Base-by-base conservation (phyloP, 352 stramenopile species). In the Pythium dissotocum region DNA sequence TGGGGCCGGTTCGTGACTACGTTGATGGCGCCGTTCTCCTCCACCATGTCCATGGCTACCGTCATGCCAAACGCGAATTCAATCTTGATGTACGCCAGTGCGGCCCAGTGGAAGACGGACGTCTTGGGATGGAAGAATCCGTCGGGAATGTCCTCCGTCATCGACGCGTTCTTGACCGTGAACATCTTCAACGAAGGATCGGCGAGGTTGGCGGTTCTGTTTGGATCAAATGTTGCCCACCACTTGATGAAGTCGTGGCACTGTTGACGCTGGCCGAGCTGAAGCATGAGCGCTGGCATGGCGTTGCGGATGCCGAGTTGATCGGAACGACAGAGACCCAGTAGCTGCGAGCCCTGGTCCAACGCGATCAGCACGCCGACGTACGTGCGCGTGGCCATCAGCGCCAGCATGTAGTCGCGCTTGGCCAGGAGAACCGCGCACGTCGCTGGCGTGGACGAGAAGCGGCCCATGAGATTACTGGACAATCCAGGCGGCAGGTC, bases 181-280 rank as follows among this genome's bases (percentile, higher is more conserved):
- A 63, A 24, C 28, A 52, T 58, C 30, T 58, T 58, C 32, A 67
- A 32, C 16, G 26, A 21, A 1, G 48, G 26, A 13, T 71, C 30
- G 10, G 14, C 48, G 36, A 38, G 64, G 26, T 71, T 57, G 51
- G 10, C 64, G 38, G 10, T 14, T 8, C 56, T 40, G 42, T 59
- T 10, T 2, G 64, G 48, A 24, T 61, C 57, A 6, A 10, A 52
- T 24, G 57, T 58, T 2, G 57, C 53, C 52, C 53, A 68, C 58
- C 54, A 72, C 59, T 72, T 72, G 65, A 62, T 48, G 46, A 72
- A 72, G 65, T 72, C 65, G 60, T 67, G 68, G 53, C 58, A 63
- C 28, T 72, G 49, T 28, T 72, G 65, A 30, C 56, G 30, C 46
- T 61, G n/a, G 9, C 46, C 59, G 16, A 72, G 44, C 42, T 32